A percentile compares a stretch with the other conserved stretches of the same genome.
These are phyloP conservation scores for Coccinonectria pachysandricola DNA, from an alignment of 2,329 filamentous ascomycete genomes.

Conservation along the genomic window DNA sequence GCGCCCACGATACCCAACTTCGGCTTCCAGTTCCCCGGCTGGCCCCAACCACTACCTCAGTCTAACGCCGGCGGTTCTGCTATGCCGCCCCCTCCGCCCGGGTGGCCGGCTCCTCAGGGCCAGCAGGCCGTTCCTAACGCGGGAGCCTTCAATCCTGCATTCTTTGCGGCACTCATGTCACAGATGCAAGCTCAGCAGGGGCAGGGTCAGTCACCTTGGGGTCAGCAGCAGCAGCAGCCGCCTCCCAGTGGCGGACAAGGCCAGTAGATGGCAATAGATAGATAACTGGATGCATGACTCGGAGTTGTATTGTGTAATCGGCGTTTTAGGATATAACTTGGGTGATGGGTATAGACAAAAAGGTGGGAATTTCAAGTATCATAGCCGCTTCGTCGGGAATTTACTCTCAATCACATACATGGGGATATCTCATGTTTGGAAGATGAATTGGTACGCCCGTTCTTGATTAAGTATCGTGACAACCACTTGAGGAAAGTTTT, in stretches of 20 bases:
- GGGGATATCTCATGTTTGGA: too few species aligned
- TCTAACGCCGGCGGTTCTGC: conserved; percentile 19
- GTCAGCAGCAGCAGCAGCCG: conserved; percentile 19
- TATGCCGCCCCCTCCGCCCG: conserved; percentile 32
- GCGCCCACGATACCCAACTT: conserved; percentile 23
- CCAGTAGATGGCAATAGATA: too few species aligned
- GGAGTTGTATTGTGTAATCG: too few species aligned
- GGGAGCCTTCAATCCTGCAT: conserved; percentile 47
- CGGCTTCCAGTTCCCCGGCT: conserved; percentile 34
- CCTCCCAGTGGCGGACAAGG: conserved; percentile 19
- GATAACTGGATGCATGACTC: too few species aligned
- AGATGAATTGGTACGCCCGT: too few species aligned
- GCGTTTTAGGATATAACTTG: too few species aligned
- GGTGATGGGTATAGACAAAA: conserved; percentile 11
- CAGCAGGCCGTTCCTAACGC: conserved; percentile 25
- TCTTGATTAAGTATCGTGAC: too few species aligned
- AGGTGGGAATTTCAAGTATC: conserved; percentile 3
- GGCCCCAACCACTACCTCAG: conserved; percentile 25
- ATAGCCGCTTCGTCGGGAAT: too few species aligned
- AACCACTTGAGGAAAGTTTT: too few species aligned
- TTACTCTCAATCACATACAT: too few species aligned
- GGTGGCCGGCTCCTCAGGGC: conserved; percentile 21
- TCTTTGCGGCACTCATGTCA: conserved; percentile 40
- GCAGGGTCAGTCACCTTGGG: conserved; percentile 20
- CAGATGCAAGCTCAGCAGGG: conserved; percentile 29